Evolutionary conservation across 176 grass and related monocot species (phyloP).

Genomic region (Musa acuminata): DNA sequence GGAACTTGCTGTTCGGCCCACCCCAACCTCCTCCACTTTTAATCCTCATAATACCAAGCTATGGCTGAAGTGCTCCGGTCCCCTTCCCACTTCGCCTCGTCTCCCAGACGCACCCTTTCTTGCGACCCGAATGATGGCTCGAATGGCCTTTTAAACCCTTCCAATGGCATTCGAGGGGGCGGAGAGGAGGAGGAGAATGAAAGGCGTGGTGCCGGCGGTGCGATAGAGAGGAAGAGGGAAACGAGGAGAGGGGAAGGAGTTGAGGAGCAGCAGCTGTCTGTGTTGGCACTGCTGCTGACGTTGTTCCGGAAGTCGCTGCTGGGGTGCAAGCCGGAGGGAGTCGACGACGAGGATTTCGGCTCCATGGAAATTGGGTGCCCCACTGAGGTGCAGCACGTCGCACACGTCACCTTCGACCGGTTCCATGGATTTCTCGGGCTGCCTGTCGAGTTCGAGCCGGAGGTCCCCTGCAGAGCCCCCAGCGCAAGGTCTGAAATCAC

Average conservation of each 20-base stretch:
- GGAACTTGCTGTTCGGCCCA: constrained; percentile 26
- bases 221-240: constrained; percentile 24
- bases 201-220: background rate
- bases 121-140: constrained; percentile 33
- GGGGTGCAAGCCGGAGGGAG: constrained; percentile 41
- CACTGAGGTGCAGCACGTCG: constrained; percentile 82
- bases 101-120: constrained; percentile 4
- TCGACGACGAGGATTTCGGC: constrained; percentile 17
- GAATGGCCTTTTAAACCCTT: constrained; percentile 30
- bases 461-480: constrained; percentile 69
- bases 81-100: constrained; percentile 24
- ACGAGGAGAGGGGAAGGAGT: background rate
- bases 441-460: constrained; percentile 84
- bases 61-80: constrained; percentile 49
- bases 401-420: constrained; percentile 88
- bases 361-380: constrained; percentile 92
- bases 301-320: constrained; percentile 70
- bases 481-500: constrained; percentile 60
- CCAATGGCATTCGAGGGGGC: constrained; percentile 24
- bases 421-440: constrained; percentile 94
- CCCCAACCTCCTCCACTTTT: constrained; percentile 17
- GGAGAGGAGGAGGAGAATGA: constrained; percentile 22
- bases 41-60: background rate
- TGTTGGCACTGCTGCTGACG: constrained; percentile 67
- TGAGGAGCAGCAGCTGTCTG: constrained; percentile 46